Conservation (phyloP, 2,329 filamentous ascomycete genomes). For the Raffaelea albimanens region DNA sequence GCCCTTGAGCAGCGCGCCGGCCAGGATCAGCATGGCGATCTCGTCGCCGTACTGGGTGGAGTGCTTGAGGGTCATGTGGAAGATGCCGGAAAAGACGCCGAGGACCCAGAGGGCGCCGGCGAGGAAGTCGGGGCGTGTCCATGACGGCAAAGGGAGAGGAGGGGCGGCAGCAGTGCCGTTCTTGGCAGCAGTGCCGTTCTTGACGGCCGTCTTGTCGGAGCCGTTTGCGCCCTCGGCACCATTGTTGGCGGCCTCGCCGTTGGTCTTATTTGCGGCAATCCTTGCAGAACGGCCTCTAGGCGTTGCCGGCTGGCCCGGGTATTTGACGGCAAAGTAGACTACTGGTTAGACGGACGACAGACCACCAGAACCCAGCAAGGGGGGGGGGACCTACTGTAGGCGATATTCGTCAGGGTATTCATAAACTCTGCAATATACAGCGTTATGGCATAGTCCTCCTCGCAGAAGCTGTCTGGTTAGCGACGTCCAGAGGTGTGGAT, state of each 20-base stretch:
- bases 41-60: conserved; percentile 41
- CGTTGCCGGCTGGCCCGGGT: conserved; percentile 22
- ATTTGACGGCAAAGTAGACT: conserved; percentile 32
- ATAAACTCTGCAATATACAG: conserved; percentile 43
- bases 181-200: conserved; percentile 15
- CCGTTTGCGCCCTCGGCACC: not conserved
- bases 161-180: not conserved
- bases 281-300: not conserved
- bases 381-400: conserved; percentile 27
- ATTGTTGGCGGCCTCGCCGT: no score
- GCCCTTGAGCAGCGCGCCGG: conserved; percentile 41
- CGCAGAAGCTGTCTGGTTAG: conserved; percentile 19
- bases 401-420: conserved; percentile 41
- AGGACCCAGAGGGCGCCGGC: conserved; percentile 29
- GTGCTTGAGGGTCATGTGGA: conserved; percentile 35
- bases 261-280: not conserved
- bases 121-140: conserved; percentile 27
- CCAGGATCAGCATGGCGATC: conserved; percentile 47
- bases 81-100: conserved; percentile 31
- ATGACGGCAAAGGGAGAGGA: not conserved
- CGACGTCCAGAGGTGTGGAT: no score
- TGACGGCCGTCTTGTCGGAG: not conserved
- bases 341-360: not conserved
- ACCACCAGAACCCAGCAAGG: not conserved
- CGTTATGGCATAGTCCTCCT: conserved; percentile 44